Percentiles rank a stretch among this genome's conserved stretches.
These are phyloP conservation scores for Lecanicillium sp. DNA, from an alignment of 2,329 filamentous ascomycete genomes.

Conservation along the genomic window DNA sequence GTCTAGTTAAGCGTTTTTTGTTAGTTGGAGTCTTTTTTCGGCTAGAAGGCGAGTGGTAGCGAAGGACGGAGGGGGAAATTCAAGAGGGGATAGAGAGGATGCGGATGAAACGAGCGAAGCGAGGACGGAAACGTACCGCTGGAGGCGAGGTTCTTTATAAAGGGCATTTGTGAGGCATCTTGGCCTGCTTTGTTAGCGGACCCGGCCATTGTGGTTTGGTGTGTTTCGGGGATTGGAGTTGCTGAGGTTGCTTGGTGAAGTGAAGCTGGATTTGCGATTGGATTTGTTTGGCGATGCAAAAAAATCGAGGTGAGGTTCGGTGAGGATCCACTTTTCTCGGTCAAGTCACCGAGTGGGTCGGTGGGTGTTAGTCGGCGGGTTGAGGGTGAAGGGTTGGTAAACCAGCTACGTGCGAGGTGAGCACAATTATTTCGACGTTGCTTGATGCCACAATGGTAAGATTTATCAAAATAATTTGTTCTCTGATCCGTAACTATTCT, in stretches of 20 bases:
- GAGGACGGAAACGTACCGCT: conserved; percentile 54
- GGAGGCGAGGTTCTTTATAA: conserved; percentile 75
- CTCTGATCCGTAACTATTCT: too few species aligned
- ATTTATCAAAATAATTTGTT: too few species aligned
- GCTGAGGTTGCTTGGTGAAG: neutral
- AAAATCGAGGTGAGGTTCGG: conserved; percentile 10
- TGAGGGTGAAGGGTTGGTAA: too few species aligned
- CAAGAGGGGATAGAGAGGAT: conserved; percentile 1
- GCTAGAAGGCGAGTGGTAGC: too few species aligned
- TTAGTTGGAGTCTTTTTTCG: neutral
- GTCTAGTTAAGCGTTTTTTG: conserved; percentile 40
- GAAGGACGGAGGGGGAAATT: too few species aligned
- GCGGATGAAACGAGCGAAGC: neutral
- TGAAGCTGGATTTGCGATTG: neutral
- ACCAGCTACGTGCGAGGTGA: too few species aligned
- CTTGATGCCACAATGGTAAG: too few species aligned
- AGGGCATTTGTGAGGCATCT: conserved; percentile 51
- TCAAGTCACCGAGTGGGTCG: neutral
- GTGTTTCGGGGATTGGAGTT: neutral
- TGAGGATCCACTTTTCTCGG: neutral
- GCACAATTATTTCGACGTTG: too few species aligned
- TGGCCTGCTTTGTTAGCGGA: conserved; percentile 12
- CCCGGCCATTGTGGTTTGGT: conserved; percentile 24
- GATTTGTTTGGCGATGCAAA: conserved; percentile 7
- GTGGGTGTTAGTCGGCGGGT: too few species aligned